These are phyloP conservation scores for Silene conica DNA, from an alignment of 148 eudicot species.

Conservation along the genomic window DNA sequence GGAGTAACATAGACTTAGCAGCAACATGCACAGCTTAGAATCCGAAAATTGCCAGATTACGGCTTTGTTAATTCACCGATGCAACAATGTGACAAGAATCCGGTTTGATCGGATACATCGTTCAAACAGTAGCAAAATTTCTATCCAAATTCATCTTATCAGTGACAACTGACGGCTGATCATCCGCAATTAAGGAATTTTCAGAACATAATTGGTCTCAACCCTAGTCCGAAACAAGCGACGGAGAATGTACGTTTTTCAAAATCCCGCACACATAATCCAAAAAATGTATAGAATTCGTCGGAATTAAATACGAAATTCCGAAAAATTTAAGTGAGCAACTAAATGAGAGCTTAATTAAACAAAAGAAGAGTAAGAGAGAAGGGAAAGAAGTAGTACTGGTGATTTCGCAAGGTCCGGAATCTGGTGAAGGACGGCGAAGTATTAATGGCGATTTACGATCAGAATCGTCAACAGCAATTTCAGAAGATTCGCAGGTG, in stretches of 20 bases:
- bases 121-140: background rate
- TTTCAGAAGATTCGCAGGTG: constrained; percentile 50
- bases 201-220: no score
- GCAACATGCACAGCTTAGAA: no score
- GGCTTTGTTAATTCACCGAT: background rate
- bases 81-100: background rate
- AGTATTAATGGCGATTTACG: constrained; percentile 41
- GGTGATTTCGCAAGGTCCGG: constrained; percentile 64
- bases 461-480: constrained; percentile 14
- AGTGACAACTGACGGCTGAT: background rate
- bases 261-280: no score
- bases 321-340: no score
- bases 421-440: constrained; percentile 41
- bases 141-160: background rate
- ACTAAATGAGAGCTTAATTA: no score
- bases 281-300: no score
- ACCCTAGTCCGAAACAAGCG: no score
- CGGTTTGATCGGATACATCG: background rate
- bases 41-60: background rate
- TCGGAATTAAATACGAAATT: no score
- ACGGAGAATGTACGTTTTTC: no score
- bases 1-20: no score
- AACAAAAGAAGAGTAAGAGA: no score
- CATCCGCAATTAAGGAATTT: no score
- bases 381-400: constrained; percentile 20